Conservation (phyloP, 1,284 basidiomycete genomes). For the Exobasidium rhododendri region DNA sequence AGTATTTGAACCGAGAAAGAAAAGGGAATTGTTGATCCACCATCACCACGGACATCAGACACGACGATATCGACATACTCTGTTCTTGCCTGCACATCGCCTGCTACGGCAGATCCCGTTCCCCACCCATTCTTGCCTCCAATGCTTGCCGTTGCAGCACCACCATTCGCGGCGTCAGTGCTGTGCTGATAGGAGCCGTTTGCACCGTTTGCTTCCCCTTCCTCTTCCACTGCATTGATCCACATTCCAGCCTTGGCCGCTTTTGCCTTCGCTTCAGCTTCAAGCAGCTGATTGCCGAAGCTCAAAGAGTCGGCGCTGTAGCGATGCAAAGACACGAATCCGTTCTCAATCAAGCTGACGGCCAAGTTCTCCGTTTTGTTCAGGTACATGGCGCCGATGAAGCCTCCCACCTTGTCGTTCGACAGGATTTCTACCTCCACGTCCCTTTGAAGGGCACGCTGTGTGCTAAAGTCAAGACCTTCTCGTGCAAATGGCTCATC, state of each 20-base stretch:
- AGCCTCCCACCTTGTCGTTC: constrained; percentile 90
- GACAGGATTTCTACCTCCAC: constrained; percentile 86
- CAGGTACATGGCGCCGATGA: constrained; percentile 81
- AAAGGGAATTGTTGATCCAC: constrained; percentile 62
- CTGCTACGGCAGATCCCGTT: constrained; percentile 34
- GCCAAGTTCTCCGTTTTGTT: constrained; percentile 74
- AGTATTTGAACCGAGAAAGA: constrained; percentile 82
- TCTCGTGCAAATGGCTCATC: constrained; percentile 84
- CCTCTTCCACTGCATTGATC: constrained; percentile 59
- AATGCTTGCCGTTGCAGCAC: constrained; percentile 16
- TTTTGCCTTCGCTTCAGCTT: constrained; percentile 66
- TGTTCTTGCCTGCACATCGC: constrained; percentile 58
- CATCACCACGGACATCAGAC: constrained; percentile 70
- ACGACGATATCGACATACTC: constrained; percentile 88
- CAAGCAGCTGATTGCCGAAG: constrained; percentile 73
- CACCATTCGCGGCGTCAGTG: not conserved
- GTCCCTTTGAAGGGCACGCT: constrained; percentile 86
- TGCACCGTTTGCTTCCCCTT: constrained; percentile 22
- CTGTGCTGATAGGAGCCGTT: constrained; percentile 6
- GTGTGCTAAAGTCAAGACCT: constrained; percentile 74
- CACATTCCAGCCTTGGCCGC: constrained; percentile 73
- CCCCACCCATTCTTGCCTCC: constrained; percentile 69
- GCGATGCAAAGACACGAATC: constrained; percentile 74
- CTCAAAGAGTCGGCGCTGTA: constrained; percentile 79
- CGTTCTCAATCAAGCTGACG: constrained; percentile 76